Evolutionary conservation across 2,329 filamentous ascomycete species (phyloP).

Genomic region (Rhynchosporium secalis): DNA sequence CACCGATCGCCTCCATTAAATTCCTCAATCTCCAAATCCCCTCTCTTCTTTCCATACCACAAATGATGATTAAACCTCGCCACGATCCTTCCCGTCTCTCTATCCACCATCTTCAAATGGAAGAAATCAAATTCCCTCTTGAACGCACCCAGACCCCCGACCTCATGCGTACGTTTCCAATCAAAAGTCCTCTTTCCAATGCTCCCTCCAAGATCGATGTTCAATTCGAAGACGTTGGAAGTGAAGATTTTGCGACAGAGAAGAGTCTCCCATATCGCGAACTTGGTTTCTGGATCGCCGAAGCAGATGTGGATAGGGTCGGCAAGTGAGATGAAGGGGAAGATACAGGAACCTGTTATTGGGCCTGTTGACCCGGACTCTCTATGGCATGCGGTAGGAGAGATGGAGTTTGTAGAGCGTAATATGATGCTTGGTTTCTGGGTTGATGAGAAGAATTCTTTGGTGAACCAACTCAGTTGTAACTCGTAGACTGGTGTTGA

Average conservation of each 20-base stretch:
- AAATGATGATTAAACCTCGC: slow-evolving; percentile 7
- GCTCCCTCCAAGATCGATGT: not conserved
- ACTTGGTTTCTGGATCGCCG: slow-evolving; percentile 1
- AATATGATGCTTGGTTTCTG: slow-evolving; percentile 5
- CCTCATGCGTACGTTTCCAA: slow-evolving; percentile 2
- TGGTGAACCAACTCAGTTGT: slow-evolving; percentile 8
- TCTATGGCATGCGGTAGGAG: not conserved
- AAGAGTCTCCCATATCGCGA: not conserved
- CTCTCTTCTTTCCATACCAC: slow-evolving; percentile 9
- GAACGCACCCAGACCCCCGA: not conserved
- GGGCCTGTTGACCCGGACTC: not conserved
- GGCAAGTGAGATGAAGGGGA: slow-evolving; percentile 7
- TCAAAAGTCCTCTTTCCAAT: not conserved
- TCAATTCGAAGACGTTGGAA: slow-evolving; percentile 4
- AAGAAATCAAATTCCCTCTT: not conserved
- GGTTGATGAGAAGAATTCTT: slow-evolving; percentile 2
- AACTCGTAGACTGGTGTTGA: not conserved
- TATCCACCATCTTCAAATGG: slow-evolving; percentile 7
- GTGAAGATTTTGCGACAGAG: not conserved
- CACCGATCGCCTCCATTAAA: not conserved
- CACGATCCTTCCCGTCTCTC: not conserved
- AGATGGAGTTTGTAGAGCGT: not conserved
- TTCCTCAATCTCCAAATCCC: slow-evolving; percentile 1
- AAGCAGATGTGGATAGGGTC: slow-evolving; percentile 4
- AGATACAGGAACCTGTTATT: not conserved